Evolutionary conservation across 768 basidiomycete species (phyloP), one percentile per base, ranked within the genome.

Genomic region (Leucocoprinus sp.): DNA sequence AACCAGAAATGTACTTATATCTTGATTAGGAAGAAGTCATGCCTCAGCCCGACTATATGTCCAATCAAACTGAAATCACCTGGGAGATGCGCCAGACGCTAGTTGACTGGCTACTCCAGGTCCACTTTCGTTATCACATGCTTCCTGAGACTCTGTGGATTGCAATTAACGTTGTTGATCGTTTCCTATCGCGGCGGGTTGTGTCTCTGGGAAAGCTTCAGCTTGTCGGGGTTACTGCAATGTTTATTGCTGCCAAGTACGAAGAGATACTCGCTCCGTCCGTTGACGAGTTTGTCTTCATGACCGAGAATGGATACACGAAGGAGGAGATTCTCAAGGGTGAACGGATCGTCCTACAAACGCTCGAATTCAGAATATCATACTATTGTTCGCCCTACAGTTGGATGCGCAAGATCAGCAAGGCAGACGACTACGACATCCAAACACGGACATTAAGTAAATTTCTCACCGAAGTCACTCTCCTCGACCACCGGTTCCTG

Each of bases 71-170:
- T 47, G 95, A 98, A 65, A 86, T 99, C 55, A 77, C 68, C 52
- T 95, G 93, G 93, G 64, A 74, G 15, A 97, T 96, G 93, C 88
- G 96, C 44, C 86, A 93, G 60, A 93, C 90, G 2, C 77, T 99
- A 31, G 87, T 99, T 54, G 96, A 99, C 69, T 99, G 96, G 96
- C 75, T 99, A 18, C 76, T 95, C 44, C 95, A 98, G 62, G 92
- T 98, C 26, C 96, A 99, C 70, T 71, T 97, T 50, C 84, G 93
- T 22, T 99, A 98, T 72, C 95, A 97, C 71, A 91, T 99, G 89
- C 78, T 97, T 37, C 95, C 96, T 22, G 96, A 99, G 65, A 99
- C 96, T 2, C 78, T 98, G 14, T 99, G 96, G 96, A 98, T 98
- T 57, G 90, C 95, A 33, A 77, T 99, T 72, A 99, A 98, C 69